Evolutionary conservation across 352 stramenopile species (phyloP).

Genomic region (Phytophthora quininea): DNA sequence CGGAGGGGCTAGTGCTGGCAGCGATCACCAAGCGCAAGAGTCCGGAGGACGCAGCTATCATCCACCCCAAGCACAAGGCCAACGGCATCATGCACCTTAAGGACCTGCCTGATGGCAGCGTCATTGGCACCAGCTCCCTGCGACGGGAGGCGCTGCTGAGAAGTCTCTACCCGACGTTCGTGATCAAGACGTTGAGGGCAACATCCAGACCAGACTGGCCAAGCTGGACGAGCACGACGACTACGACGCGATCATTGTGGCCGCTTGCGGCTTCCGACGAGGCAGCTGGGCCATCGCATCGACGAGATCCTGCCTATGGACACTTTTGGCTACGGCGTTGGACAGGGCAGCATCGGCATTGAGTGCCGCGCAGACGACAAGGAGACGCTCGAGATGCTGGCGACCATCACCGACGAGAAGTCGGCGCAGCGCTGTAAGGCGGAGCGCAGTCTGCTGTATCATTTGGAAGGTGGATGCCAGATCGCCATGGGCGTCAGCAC

Average conservation of each 20-base stretch:
- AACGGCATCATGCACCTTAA: constrained; percentile 61
- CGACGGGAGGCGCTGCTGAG: constrained; percentile 79
- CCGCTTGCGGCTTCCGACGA: constrained; percentile 81
- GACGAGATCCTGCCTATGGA: constrained; percentile 76
- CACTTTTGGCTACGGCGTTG: constrained; percentile 83
- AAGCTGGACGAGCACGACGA: constrained; percentile 87
- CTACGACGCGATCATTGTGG: constrained; percentile 89
- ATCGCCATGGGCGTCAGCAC: constrained; percentile 87
- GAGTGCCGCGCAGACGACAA: constrained; percentile 77
- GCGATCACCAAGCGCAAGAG: constrained; percentile 86
- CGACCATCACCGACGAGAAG: constrained; percentile 76
- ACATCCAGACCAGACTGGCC: constrained; percentile 87
- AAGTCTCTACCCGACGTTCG: constrained; percentile 69
- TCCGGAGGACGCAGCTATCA: constrained; percentile 80
- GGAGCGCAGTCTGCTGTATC: constrained; percentile 82
- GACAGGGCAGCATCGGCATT: constrained; percentile 87
- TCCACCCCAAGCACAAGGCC: constrained; percentile 85
- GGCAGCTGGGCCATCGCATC: constrained; percentile 71
- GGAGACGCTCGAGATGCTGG: constrained; percentile 78
- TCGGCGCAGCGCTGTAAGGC: constrained; percentile 82
- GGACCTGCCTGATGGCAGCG: constrained; percentile 65
- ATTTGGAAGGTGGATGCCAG: constrained; percentile 87
- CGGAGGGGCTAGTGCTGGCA: constrained; percentile 75
- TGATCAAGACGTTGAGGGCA: constrained; percentile 89
- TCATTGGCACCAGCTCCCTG: constrained; percentile 87